Conservation (phyloP, 192 early-diverging fungal species). For the Thamnidium elegans region DNA sequence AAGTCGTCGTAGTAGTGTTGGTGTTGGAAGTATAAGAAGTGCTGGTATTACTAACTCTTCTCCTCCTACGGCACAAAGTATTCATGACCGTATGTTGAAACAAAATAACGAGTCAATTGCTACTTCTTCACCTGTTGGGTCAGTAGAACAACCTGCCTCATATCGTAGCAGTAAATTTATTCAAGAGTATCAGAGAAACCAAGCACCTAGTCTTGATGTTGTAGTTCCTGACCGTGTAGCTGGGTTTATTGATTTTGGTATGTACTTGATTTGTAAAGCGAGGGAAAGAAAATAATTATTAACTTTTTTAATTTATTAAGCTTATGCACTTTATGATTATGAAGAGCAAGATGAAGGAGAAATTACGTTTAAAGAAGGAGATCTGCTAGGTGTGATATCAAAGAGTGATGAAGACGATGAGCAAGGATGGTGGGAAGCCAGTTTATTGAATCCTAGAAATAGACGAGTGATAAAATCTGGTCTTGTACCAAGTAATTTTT, state of each 20-base stretch:
- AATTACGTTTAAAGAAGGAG: slow-evolving; percentile 29
- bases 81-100: slow-evolving; percentile 8
- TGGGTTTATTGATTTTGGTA: slow-evolving; percentile 19
- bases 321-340: slow-evolving; percentile 27
- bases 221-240: background rate
- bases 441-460: background rate
- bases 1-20: background rate
- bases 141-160: too few relatives aligned
- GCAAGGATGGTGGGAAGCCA: slow-evolving; percentile 10
- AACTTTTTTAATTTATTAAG: background rate
- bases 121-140: too few relatives aligned
- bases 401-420: slow-evolving; percentile 19
- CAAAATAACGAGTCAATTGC: too few relatives aligned
- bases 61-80: slow-evolving; percentile 6
- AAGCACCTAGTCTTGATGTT: background rate
- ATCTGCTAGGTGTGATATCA: slow-evolving; percentile 27
- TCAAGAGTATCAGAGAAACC: slow-evolving; percentile 1
- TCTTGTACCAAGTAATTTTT: slow-evolving; percentile 4
- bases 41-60: background rate
- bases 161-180: background rate
- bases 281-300: too few relatives aligned
- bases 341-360: slow-evolving; percentile 27
- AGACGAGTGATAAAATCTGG: background rate
- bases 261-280: too few relatives aligned
- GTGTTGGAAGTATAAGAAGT: background rate